Evolutionary conservation across 805 yeast species (phyloP).

Genomic region (Monosporozyma siamensis): DNA sequence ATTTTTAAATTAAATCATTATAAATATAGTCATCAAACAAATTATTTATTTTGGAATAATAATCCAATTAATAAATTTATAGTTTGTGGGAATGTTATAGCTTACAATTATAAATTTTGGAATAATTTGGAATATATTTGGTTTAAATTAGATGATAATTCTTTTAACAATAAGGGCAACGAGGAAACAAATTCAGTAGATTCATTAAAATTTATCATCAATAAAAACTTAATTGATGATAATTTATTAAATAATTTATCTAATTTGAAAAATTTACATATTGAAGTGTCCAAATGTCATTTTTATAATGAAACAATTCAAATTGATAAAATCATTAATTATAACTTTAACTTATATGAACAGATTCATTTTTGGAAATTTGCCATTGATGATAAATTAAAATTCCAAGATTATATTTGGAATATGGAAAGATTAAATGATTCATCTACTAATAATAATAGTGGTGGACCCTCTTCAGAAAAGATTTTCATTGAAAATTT

Average conservation of each 20-base stretch:
- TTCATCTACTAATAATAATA: not conserved
- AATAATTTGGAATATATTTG: slow-evolving; percentile 10
- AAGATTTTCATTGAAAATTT: slow-evolving; percentile 13
- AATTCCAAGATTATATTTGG: not conserved
- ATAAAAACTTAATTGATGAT: not conserved
- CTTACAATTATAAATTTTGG: slow-evolving; percentile 16
- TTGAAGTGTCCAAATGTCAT: not conserved
- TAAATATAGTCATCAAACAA: not conserved
- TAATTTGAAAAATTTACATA: not conserved
- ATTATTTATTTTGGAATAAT: slow-evolving; percentile 29
- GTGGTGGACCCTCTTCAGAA: not conserved
- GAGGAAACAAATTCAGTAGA: too few relatives aligned
- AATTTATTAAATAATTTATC: not conserved
- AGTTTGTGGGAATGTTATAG: slow-evolving; percentile 32
- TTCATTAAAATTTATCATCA: not conserved
- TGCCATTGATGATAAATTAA: not conserved
- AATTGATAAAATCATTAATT: not conserved
- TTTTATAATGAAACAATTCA: not conserved
- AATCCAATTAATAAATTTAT: slow-evolving; percentile 35
- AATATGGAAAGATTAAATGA: not conserved
- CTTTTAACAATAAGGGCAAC: not conserved
- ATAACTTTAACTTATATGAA: not conserved
- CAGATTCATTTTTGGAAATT: slow-evolving; percentile 3
- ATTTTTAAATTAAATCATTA: not conserved
- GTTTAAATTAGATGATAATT: slow-evolving; percentile 3